Evolutionary conservation across 2,329 filamentous ascomycete species (phyloP).

Genomic region (Penicillium vulpinum): DNA sequence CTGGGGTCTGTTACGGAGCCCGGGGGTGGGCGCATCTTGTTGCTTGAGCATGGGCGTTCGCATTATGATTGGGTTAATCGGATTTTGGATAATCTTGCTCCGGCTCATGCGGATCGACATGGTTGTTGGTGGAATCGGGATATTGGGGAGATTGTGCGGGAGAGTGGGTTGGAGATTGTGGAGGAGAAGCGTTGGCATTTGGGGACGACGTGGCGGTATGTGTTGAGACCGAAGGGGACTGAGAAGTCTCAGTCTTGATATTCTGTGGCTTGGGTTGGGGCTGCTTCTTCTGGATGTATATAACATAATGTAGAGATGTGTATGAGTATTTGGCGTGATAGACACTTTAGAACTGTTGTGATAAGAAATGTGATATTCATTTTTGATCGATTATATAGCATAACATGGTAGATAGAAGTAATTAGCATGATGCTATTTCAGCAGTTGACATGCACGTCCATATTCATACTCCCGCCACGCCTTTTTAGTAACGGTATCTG

Average conservation of each 20-base stretch:
- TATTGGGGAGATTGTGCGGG: conserved; percentile 49
- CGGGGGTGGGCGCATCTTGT: conserved; percentile 43
- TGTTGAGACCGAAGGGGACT: conserved; percentile 35
- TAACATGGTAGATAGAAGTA: background rate
- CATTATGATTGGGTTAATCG: conserved; percentile 50
- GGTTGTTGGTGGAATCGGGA: conserved; percentile 57
- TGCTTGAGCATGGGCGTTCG: conserved; percentile 53
- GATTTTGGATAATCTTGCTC: conserved; percentile 49
- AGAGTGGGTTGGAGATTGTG: conserved; percentile 51
- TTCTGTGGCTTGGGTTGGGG: background rate
- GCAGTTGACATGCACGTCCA: background rate
- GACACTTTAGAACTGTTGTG: too few species aligned
- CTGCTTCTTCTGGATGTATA: background rate
- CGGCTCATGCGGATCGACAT: conserved; percentile 51
- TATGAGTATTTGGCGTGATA: conserved; percentile 7
- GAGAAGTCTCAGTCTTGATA: conserved; percentile 1
- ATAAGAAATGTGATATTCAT: too few species aligned
- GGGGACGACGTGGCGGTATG: conserved; percentile 50
- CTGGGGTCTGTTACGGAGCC: conserved; percentile 43
- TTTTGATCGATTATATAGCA: background rate
- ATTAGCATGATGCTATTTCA: background rate
- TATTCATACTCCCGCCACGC: background rate
- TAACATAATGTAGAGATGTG: background rate
- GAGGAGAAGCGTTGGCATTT: conserved; percentile 50
- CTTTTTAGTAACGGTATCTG: conserved; percentile 50